Base-by-base conservation (phyloP, 2,329 filamentous ascomycete species). In the Beauveria scarabaeidicola region DNA sequence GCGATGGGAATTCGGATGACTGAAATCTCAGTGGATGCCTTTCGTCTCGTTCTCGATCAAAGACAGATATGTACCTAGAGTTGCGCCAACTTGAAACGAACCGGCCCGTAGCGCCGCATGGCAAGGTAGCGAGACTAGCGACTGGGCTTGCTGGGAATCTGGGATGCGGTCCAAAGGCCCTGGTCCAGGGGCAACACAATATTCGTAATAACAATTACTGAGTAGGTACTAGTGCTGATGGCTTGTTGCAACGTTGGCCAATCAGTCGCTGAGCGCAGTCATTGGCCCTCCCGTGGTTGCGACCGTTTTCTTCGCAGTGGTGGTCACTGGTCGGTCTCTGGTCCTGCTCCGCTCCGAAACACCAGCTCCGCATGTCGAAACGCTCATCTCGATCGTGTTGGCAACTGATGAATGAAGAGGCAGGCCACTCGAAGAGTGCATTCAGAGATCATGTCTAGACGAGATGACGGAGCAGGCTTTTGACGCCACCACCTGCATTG, bases 401-500 rank as follows among this genome's bases (percentile, higher is more conserved):
- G n/a, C 27, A 25, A 36, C n/a, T 27, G 48, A 50, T 17, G 47
- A 47, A 19, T 21, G 44, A 15, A n/a, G 36, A 51, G 15, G n/a
- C 36, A 17, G 36, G 21, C 29, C 8, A 23, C 15, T 21, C 27
- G 21, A 32, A 38, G 7, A 17, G 52, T 21, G 27, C 36, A 5
- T 43, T 41, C 29, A 17, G 15, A 27, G 36, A 29, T 50, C 15
- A 3, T 41, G 13, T 7, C 23, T 17, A 6, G 32, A n/a, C 19
- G 3, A 32, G 44, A 46, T 55, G 52, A 36, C 6, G 4, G 27
- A 29, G 17, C 13, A 43, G 44, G 51, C 55, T 58, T 40, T 58
- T 60, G 57, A 51, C 60, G n/a, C 40, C 46, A 57, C 57, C 60
- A 60, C 46, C 57, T 52, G 60, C 57, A 57, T 62, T 62, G 60